Evolutionary conservation across 495 filamentous ascomycete species (phyloP).

Genomic region (Penicillium robsamsonii): DNA sequence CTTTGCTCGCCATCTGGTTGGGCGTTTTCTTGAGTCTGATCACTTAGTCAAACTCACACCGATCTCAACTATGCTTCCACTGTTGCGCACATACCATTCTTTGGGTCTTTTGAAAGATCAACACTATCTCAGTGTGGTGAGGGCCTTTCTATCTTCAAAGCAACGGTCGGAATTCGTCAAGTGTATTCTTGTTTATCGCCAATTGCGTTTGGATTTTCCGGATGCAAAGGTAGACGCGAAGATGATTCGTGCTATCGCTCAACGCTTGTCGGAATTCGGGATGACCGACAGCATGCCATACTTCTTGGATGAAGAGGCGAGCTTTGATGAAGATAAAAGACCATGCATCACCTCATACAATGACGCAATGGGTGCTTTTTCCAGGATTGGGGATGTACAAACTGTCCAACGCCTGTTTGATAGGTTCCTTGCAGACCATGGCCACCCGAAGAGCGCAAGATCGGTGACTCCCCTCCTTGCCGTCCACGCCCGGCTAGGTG

Average conservation of each 20-base stretch:
- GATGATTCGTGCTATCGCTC: constrained; percentile 26
- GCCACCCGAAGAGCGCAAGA: constrained; percentile 31
- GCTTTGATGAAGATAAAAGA: constrained; percentile 23
- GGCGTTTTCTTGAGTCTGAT: background rate
- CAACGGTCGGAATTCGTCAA: constrained; percentile 26
- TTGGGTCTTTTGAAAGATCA: constrained; percentile 21
- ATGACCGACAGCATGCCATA: constrained; percentile 38
- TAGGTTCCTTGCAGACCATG: constrained; percentile 35
- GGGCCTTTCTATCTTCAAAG: constrained; percentile 25
- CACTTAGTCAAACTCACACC: constrained; percentile 8
- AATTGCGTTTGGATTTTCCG: constrained; percentile 35
- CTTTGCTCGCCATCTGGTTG: background rate
- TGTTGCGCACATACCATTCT: constrained; percentile 26
- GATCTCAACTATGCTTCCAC: constrained; percentile 24
- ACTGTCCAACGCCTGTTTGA: constrained; percentile 33
- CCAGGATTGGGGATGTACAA: constrained; percentile 31
- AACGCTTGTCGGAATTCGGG: constrained; percentile 22
- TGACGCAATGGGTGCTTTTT: constrained; percentile 29
- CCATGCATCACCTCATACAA: constrained; percentile 32
- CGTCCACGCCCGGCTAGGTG: constrained; percentile 62
- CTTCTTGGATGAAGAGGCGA: constrained; percentile 54
- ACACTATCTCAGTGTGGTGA: constrained; percentile 33
- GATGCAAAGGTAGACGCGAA: constrained; percentile 16
- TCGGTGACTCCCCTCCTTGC: constrained; percentile 55
- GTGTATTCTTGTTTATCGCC: constrained; percentile 41